These are phyloP conservation scores for Phaeomoniella chlamydospora DNA, from an alignment of 2,329 filamentous ascomycete species.

Conservation along the genomic window DNA sequence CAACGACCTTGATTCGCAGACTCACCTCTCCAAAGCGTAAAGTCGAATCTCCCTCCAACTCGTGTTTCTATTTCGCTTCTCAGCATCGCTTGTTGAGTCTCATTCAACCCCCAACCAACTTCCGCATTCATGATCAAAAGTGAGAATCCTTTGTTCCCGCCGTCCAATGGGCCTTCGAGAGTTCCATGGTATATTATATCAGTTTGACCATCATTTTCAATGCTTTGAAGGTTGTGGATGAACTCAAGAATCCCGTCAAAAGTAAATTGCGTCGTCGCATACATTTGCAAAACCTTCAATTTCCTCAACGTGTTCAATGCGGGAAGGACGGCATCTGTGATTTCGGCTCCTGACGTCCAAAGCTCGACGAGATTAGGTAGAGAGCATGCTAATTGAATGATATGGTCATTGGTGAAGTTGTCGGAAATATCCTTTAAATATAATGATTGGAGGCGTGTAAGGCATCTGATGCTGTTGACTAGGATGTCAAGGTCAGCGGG, in stretches of 20 bases:
- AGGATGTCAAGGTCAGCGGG: conserved; percentile 15
- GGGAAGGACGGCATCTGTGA: conserved; percentile 16
- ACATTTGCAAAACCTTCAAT: conserved; percentile 14
- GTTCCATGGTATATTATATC: neutral
- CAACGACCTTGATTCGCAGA: neutral
- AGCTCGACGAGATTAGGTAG: conserved; percentile 18
- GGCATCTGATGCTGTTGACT: conserved; percentile 14
- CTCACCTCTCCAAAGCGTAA: neutral
- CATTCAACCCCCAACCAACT: neutral
- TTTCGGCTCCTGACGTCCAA: conserved; percentile 16
- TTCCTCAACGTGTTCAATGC: conserved; percentile 14
- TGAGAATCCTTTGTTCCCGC: neutral
- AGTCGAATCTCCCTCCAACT: conserved; percentile 1
- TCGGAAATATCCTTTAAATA: conserved; percentile 19
- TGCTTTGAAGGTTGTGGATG: conserved; percentile 7
- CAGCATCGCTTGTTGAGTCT: no score
- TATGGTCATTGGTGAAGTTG: conserved; percentile 16
- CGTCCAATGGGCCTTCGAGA: neutral
- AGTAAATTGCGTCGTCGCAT: conserved; percentile 19
- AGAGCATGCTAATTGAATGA: conserved; percentile 13
- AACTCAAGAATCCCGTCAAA: conserved; percentile 17
- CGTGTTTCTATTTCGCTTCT: neutral
- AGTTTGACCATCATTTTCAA: neutral
- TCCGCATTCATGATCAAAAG: conserved; percentile 1
- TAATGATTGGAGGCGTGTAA: conserved; percentile 16